Base-by-base conservation (phyloP, 2,329 filamentous ascomycete species). In the Zymoseptoria pseudotritici region DNA sequence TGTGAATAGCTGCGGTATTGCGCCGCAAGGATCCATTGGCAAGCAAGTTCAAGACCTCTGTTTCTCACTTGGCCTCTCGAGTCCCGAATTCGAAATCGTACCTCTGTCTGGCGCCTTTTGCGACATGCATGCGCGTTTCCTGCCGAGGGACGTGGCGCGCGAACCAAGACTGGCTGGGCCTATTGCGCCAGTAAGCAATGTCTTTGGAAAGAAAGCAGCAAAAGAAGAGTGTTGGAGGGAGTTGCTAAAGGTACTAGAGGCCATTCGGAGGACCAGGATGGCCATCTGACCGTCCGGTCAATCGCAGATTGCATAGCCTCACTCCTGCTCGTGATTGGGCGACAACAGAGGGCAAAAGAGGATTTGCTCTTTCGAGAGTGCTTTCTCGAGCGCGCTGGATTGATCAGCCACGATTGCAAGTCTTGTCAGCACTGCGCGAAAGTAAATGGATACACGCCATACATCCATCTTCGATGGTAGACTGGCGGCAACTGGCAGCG, bases 171-270 rank as follows among this genome's bases (percentile, higher is more conserved):
- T 76, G 3, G 64, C 66, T 2, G 72, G 73, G 0, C 70, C 73
- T 2, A 66, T 82, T 19, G 79, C 77, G 22, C 68, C 75, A 57
- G 75, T 79, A 2, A 61, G 69, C 0, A 71, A 76, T 57, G 69
- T 82, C 0, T 77, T 70, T 61, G 80, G 80, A 2, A 78, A 77
- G 72, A 80, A 79, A 69, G 77, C 72, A 54, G 79, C 79, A 0
- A 80, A 77, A 67, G 77, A 82, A 60, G 74, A 75, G 61, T 77
- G 78, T 68, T 79, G 79, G n/a, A 67, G 72, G 59, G 58, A 70
- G 36, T 74, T 79, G 9, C 58, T 78, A 29, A 65, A 57, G 24
- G 71, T 79, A 52, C 64, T 82, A 52, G 67, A 70, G 56, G 69
- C 68, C 17, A 71, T 80, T 42, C 56, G 55, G 49, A 50, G 20